These are phyloP conservation scores for Hypoxylon sp. DNA, from an alignment of 2,329 filamentous ascomycete genomes.

Conservation along the genomic window DNA sequence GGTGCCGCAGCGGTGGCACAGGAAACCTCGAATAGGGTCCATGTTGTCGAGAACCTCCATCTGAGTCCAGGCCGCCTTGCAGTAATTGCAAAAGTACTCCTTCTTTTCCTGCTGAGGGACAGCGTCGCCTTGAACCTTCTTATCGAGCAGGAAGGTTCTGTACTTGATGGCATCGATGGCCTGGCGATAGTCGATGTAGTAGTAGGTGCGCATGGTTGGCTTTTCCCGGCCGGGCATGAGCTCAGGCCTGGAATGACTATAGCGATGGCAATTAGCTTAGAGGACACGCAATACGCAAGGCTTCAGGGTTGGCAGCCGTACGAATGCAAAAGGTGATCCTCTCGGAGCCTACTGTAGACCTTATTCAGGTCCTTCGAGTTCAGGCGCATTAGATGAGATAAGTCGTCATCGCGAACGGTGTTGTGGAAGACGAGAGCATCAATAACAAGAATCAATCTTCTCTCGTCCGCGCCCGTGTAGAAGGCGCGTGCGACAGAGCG, in stretches of 20 bases:
- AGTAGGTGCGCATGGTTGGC: constrained; percentile 90
- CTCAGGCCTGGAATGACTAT: constrained; percentile 79
- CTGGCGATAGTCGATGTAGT: constrained; percentile 94
- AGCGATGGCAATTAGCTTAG: constrained; percentile 25
- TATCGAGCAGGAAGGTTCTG: constrained; percentile 88
- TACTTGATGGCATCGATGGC: constrained; percentile 98
- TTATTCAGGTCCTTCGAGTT: constrained; percentile 94
- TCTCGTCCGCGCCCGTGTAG: constrained; percentile 76
- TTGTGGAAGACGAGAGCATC: constrained; percentile 82
- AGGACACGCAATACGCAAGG: constrained; percentile 1
- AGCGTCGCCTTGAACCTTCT: constrained; percentile 86
- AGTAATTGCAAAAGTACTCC: constrained; percentile 87
- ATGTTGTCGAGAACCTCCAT: constrained; percentile 88
- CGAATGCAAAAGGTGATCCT: constrained; percentile 87
- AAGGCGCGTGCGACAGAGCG: constrained; percentile 86
- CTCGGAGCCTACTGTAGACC: constrained; percentile 84
- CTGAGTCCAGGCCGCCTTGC: constrained; percentile 87
- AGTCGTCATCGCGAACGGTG: constrained; percentile 86
- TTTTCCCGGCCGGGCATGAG: constrained; percentile 83
- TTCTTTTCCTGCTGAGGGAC: constrained; percentile 87
- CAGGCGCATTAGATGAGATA: constrained; percentile 87
- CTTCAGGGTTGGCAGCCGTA: constrained; percentile 59
- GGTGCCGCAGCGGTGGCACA: constrained; percentile 82
- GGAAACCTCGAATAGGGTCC: constrained; percentile 74
- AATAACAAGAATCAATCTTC: constrained; percentile 80